Percentiles rank a stretch among this genome's conserved stretches.
These are phyloP conservation scores for Tuctoria greenei DNA, from an alignment of 176 grass and related monocot species.

Conservation along the genomic window DNA sequence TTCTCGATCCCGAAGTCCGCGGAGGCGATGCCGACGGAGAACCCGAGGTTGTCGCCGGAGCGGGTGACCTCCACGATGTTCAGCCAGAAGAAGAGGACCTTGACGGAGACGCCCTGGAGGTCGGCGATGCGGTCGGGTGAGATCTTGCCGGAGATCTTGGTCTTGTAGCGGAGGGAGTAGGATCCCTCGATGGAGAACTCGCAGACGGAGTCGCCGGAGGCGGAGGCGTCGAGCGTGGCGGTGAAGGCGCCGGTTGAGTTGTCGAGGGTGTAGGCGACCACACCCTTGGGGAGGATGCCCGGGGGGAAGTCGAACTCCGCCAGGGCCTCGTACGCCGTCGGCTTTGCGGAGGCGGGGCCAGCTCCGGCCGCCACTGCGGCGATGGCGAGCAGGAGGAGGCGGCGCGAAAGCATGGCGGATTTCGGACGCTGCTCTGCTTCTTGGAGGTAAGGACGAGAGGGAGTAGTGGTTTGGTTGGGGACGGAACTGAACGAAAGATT, in stretches of 20 bases:
- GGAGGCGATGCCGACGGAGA: constrained; percentile 91
- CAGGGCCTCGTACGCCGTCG: constrained; percentile 75
- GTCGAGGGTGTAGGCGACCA: constrained; percentile 66
- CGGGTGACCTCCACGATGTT: constrained; percentile 87
- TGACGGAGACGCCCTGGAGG: constrained; percentile 77
- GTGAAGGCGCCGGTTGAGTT: constrained; percentile 70
- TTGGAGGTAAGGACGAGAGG: not conserved
- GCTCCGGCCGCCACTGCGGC: not conserved
- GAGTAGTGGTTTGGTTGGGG: not conserved
- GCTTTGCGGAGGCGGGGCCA: constrained; percentile 24
- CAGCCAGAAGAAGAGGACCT: constrained; percentile 87
- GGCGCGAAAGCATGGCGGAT: constrained; percentile 29
- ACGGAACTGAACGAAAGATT: not conserved
- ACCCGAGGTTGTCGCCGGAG: constrained; percentile 56
- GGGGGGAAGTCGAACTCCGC: constrained; percentile 66
- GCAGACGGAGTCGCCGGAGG: constrained; percentile 47
- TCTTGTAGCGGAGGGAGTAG: constrained; percentile 83
- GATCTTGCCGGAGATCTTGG: constrained; percentile 69
- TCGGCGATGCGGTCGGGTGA: constrained; percentile 42
- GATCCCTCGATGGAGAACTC: constrained; percentile 77
- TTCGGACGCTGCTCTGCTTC: not conserved
- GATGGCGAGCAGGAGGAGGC: constrained; percentile 27
- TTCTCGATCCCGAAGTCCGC: constrained; percentile 80
- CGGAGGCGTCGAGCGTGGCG: constrained; percentile 50
- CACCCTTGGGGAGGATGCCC: constrained; percentile 77